Conservation (phyloP, 2,329 filamentous ascomycete species). For the Aspergillus sp. region DNA sequence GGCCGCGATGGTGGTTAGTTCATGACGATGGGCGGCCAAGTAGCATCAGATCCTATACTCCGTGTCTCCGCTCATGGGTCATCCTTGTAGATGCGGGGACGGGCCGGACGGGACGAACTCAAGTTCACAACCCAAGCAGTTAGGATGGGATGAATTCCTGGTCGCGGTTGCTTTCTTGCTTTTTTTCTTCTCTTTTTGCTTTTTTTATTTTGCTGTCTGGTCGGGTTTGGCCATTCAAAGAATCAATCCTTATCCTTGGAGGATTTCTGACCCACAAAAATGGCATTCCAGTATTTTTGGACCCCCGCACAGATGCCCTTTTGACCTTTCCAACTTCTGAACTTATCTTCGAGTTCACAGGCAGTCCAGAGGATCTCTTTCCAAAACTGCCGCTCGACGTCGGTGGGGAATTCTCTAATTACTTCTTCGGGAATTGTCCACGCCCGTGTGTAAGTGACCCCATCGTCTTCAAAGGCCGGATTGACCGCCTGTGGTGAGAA, state of each 20-base stretch:
- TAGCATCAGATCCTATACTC: too few species aligned
- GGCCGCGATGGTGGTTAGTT: too few species aligned
- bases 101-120: too few species aligned
- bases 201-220: too few species aligned
- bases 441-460: constrained; percentile 24
- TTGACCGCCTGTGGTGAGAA: constrained; percentile 26
- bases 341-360: constrained; percentile 31
- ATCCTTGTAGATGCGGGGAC: too few species aligned
- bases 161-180: too few species aligned
- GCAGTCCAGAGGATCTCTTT: constrained; percentile 33
- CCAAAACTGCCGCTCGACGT: constrained; percentile 36
- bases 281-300: constrained; percentile 29
- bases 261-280: constrained; percentile 17
- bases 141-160: too few species aligned
- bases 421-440: constrained; percentile 27
- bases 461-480: constrained; percentile 24
- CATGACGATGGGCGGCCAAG: too few species aligned
- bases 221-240: too few species aligned
- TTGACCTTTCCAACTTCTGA: constrained; percentile 27
- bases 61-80: too few species aligned
- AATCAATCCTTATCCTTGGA: neutral
- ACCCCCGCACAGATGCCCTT: constrained; percentile 28
- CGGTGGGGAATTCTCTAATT: constrained; percentile 26
- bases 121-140: too few species aligned
- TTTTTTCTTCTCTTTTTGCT: too few species aligned